Evolutionary conservation across 805 yeast genomes (phyloP), one percentile per base, ranked within the genome.

Genomic region (Barnettozyma sp.): DNA sequence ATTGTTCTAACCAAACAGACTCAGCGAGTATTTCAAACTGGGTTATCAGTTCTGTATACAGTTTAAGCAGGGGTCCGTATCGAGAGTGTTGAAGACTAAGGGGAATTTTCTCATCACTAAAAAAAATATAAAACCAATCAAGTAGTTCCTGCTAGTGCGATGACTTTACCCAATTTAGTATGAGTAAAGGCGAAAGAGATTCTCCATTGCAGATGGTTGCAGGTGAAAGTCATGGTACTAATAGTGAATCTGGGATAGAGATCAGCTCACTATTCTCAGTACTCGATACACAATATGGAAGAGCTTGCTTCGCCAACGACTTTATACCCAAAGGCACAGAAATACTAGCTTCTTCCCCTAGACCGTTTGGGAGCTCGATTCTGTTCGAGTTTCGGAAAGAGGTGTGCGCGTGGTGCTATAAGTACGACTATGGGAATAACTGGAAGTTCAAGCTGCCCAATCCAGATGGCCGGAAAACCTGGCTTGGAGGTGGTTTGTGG

Each of bases 311-410:
- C 49, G 70, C 82, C 8, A 44, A 39, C 0, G 20, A 22, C 2
- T 39, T 48, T n/a, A 68, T 78, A 11, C 55, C 64, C 11, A 46
- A 52, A 22, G 71, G 63, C 7, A 63, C 73, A 1, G 45, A 51
- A 1, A 55, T 78, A 4, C 56, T 71, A 26, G 38, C 30, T 7
- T 67, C 72, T 13, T 41, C 49, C 4, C 37, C 52, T 4, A 73
- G 52, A 3, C 76, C 78, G 1, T 52, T 73, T 26, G 69, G 79
- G 8, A 58, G 66, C 12, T 61, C 73, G 1, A 62, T 78, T 3
- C 54, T 64, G 13, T 62, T 66, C 39, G 76, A 74, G 4, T 78
- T 75, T 51, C 66, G 72, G 33, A 77, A 76, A 43, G 85, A 78
- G 46, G 81, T 74, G 2, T 78, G 86, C 50, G 62, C 69, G 7